These are phyloP conservation scores for Botrytis galanthina DNA, from an alignment of 2,329 filamentous ascomycete species.

Conservation along the genomic window DNA sequence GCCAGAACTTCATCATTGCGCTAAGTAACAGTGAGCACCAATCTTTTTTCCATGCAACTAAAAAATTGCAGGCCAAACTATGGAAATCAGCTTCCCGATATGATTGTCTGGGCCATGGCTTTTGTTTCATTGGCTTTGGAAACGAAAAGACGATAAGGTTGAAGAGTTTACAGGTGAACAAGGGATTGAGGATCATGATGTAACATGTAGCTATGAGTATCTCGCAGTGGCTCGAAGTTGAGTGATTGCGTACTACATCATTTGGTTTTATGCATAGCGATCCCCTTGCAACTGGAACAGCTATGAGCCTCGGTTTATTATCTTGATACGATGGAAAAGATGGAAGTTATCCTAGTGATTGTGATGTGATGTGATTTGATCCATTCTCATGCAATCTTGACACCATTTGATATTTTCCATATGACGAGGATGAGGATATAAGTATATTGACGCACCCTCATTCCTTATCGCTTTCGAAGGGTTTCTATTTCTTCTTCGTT, in stretches of 20 bases:
- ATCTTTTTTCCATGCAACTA: not conserved
- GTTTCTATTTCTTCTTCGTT: not conserved
- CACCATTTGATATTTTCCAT: not conserved
- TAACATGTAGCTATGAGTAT: not conserved
- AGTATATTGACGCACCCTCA: not conserved
- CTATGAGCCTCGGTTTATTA: not conserved
- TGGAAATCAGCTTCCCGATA: not conserved
- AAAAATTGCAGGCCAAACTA: not conserved
- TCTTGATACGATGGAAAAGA: not conserved
- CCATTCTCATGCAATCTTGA: not conserved
- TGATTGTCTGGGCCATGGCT: not conserved
- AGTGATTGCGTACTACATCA: not conserved
- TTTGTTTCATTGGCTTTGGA: not conserved
- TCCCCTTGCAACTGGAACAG: not conserved
- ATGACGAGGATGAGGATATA: not conserved
- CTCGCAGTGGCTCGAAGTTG: not conserved
- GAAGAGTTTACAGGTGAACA: not conserved
- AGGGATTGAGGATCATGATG: not conserved
- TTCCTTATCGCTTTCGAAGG: not conserved
- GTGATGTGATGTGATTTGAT: slow-evolving; percentile 1
- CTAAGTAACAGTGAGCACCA: slow-evolving; percentile 14
- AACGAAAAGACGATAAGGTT: not conserved
- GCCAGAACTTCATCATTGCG: slow-evolving; percentile 21
- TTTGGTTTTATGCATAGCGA: not conserved
- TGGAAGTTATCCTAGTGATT: not conserved